Evolutionary conservation across 1,139 yeast genomes (phyloP).

Genomic region (Groenewaldozyma auringiensis): DNA sequence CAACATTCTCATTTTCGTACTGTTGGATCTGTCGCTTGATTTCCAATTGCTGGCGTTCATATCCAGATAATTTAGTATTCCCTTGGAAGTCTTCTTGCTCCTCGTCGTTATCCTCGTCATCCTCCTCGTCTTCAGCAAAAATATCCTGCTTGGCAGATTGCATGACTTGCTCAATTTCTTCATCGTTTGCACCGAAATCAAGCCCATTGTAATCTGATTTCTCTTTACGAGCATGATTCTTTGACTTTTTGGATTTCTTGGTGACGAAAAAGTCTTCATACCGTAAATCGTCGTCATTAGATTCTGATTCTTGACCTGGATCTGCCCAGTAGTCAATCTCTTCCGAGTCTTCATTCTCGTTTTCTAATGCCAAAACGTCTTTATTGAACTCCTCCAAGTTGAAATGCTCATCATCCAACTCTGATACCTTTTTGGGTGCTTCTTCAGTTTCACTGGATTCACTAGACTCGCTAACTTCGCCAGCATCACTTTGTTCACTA

Average conservation of each 20-base stretch:
- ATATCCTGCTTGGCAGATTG: conserved; percentile 50
- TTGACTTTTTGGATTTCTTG: conserved; percentile 17
- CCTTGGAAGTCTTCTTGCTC: conserved; percentile 32
- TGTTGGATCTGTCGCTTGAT: conserved; percentile 69
- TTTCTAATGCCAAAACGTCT: conserved; percentile 68
- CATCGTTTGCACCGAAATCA: conserved; percentile 55
- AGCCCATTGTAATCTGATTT: conserved; percentile 46
- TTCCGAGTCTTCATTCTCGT: conserved; percentile 47
- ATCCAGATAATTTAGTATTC: conserved; percentile 51
- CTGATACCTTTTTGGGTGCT: conserved; percentile 34
- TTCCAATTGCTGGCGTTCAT: conserved; percentile 73
- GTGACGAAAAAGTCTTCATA: conserved; percentile 38
- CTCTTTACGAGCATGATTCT: conserved; percentile 20
- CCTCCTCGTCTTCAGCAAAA: conserved; percentile 39
- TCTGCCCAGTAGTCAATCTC: conserved; percentile 59
- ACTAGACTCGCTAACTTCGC: conserved; percentile 17
- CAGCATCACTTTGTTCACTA: conserved; percentile 13
- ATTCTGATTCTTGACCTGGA: conserved; percentile 39
- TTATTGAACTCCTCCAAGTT: conserved; percentile 78
- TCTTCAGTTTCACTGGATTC: conserved; percentile 24
- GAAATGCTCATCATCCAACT: conserved; percentile 78
- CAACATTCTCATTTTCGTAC: conserved; percentile 80
- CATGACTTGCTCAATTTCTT: conserved; percentile 43
- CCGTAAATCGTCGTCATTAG: conserved; percentile 24
- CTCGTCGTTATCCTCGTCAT: conserved; percentile 23